Evolutionary conservation across 208 protist genomes (phyloP), one percentile per base, ranked within the genome.

Genomic region (Angomonas ambiguus): DNA sequence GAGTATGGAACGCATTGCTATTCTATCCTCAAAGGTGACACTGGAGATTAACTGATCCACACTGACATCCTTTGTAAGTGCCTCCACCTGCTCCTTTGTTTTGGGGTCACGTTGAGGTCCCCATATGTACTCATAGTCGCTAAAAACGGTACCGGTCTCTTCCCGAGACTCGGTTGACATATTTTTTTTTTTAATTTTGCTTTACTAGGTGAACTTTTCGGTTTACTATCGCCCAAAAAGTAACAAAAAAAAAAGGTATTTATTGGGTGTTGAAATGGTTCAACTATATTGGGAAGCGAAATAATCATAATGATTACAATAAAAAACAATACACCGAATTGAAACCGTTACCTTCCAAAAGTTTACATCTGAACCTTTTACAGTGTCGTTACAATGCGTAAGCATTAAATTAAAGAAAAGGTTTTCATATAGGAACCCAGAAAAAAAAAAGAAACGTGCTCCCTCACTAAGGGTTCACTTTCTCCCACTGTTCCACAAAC

Each of bases 401-500:
- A n/a, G n/a, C n/a, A n/a, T n/a, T n/a, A n/a, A n/a, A n/a, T n/a
- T n/a, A 20, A 22, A 35, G 0, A 51, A 28, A 35, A 55, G n/a
- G 35, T 20, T 20, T 2, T 16, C 31, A 30, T 25, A 33, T 13
- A 61, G 27, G 35, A 72, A 42, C 30, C 8, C 64, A 22, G 0
- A 16, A 30, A 41, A 41, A 56, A 27, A 65, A 33, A 57, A 63
- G 61, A 65, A 42, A 32, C 20, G 27, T 20, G 35, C 35, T 13
- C 13, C 35, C 13, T 22, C 10, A 32, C 57, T 76, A 85, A 1
- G 74, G 79, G 13, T 66, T 57, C 8, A 64, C 22, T 11, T 57
- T 22, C 30, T 60, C 62, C 89, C 89, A 95, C 18, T 80, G 57
- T 33, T 84, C 72, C 8, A 79, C 62, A 76, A 95, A 95, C 0